Evolutionary conservation across 2,329 filamentous ascomycete genomes (phyloP).

Genomic region (Madurella fahalii): DNA sequence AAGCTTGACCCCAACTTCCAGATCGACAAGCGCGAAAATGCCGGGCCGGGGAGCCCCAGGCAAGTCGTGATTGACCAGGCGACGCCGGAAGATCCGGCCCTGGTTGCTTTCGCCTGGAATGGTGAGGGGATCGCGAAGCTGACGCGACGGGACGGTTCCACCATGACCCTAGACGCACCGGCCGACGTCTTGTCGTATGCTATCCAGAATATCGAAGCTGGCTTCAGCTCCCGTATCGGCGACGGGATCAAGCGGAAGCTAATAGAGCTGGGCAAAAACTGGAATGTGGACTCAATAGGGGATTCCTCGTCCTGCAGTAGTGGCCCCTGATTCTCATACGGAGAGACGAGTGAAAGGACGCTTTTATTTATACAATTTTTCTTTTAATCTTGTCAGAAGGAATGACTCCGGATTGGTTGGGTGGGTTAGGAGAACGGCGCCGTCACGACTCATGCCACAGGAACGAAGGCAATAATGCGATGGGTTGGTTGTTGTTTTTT

Average conservation of each 20-base stretch:
- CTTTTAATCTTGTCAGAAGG: background rate
- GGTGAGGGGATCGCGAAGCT: conserved; percentile 36
- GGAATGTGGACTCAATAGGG: conserved; percentile 33
- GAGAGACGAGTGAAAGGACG: background rate
- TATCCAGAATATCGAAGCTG: conserved; percentile 37
- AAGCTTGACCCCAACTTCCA: conserved; percentile 43
- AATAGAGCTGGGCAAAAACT: conserved; percentile 35
- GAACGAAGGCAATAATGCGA: too few species aligned
- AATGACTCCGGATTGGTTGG: too few species aligned
- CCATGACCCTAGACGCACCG: conserved; percentile 36
- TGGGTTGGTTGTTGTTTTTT: too few species aligned
- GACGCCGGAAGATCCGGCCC: conserved; percentile 35
- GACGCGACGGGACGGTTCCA: conserved; percentile 32
- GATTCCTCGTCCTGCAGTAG: background rate
- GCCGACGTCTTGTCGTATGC: conserved; percentile 39
- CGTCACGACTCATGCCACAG: too few species aligned
- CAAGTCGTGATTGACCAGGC: conserved; percentile 39
- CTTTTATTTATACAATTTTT: background rate
- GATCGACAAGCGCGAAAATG: conserved; percentile 18
- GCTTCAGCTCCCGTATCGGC: conserved; percentile 39
- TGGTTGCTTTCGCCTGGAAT: conserved; percentile 39
- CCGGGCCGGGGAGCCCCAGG: background rate
- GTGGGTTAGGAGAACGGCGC: too few species aligned
- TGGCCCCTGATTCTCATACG: background rate
- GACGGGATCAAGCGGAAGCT: conserved; percentile 46